Conservation (phyloP, 2,329 filamentous ascomycete species). For the Fusarium sp. region DNA sequence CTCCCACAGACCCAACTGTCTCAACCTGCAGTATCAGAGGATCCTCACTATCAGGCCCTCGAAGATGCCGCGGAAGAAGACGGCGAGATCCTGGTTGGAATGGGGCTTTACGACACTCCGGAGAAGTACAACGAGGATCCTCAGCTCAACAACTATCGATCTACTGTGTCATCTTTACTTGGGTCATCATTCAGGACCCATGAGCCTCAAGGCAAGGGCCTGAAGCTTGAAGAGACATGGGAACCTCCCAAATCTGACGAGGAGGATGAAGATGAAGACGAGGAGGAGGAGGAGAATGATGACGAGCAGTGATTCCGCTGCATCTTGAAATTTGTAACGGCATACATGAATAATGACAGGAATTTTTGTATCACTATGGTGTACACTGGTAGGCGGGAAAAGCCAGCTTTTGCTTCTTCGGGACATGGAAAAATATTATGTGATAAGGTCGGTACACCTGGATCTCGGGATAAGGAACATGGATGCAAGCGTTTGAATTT, state of each 20-base stretch:
- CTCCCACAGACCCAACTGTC: constrained; percentile 63
- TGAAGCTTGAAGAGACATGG: constrained; percentile 86
- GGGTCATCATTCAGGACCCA: constrained; percentile 58
- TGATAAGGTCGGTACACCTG: constrained; percentile 20
- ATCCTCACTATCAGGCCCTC: constrained; percentile 61
- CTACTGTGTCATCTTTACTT: constrained; percentile 65
- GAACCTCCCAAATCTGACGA: constrained; percentile 73
- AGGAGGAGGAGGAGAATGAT: constrained; percentile 54
- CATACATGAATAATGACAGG: constrained; percentile 34
- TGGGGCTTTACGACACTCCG: constrained; percentile 82
- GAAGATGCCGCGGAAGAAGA: constrained; percentile 64
- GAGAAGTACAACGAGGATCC: constrained; percentile 64
- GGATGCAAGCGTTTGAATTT: constrained; percentile 27
- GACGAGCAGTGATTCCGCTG: constrained; percentile 46
- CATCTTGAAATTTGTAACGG: neutral
- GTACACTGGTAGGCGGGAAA: constrained; percentile 7
- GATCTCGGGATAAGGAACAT: constrained; percentile 15
- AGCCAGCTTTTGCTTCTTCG: neutral
- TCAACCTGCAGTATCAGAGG: constrained; percentile 60
- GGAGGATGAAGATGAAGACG: constrained; percentile 62
- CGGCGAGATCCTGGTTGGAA: constrained; percentile 80
- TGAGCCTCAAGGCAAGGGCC: constrained; percentile 72
- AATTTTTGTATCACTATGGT: constrained; percentile 31
- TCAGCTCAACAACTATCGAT: constrained; percentile 64
- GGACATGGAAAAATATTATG: constrained; percentile 2